A percentile compares a stretch with the other conserved stretches of the same genome.
These are phyloP conservation scores for Globisporangium spiculum DNA, from an alignment of 352 stramenopile genomes.

Conservation along the genomic window DNA sequence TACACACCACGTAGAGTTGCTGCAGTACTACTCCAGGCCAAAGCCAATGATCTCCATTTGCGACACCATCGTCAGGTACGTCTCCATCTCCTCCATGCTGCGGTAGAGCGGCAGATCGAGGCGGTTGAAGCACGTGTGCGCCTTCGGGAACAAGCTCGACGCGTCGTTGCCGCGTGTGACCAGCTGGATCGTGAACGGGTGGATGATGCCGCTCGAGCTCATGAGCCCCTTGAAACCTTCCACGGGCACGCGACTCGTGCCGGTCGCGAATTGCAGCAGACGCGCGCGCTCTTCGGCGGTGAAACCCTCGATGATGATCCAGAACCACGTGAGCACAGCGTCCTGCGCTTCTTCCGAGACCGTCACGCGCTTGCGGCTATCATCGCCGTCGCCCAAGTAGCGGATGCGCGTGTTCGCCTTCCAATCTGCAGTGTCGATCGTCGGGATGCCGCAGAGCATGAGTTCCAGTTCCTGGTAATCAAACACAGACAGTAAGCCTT, in stretches of 20 bases:
- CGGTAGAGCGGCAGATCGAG: slow-evolving; percentile 75
- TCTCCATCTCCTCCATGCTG: slow-evolving; percentile 66
- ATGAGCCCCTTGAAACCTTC: slow-evolving; percentile 79
- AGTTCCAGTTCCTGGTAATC: slow-evolving; percentile 84
- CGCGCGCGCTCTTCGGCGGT: slow-evolving; percentile 65
- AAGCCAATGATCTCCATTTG: slow-evolving; percentile 83
- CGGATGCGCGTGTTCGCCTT: slow-evolving; percentile 50
- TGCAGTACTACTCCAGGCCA: slow-evolving; percentile 52
- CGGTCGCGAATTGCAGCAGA: slow-evolving; percentile 74
- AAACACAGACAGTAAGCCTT: slow-evolving; percentile 58
- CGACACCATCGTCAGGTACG: slow-evolving; percentile 72
- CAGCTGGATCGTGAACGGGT: slow-evolving; percentile 81
- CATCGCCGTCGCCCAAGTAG: slow-evolving; percentile 48
- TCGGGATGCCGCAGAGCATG: slow-evolving; percentile 69
- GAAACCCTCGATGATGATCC: slow-evolving; percentile 54
- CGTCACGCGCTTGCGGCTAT: slow-evolving; percentile 23
- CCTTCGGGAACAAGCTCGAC: slow-evolving; percentile 57
- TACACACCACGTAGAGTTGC: background rate
- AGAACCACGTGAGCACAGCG: slow-evolving; percentile 70
- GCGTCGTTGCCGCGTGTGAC: slow-evolving; percentile 41
- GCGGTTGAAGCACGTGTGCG: slow-evolving; percentile 85
- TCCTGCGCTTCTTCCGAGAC: slow-evolving; percentile 39
- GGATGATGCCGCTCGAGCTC: slow-evolving; percentile 77
- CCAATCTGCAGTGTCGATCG: slow-evolving; percentile 70
- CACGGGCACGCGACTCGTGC: slow-evolving; percentile 74